phyloP scores from a whole-genome alignment of 257 asterid genomes.

The Nicotiana knightiana region DNA sequence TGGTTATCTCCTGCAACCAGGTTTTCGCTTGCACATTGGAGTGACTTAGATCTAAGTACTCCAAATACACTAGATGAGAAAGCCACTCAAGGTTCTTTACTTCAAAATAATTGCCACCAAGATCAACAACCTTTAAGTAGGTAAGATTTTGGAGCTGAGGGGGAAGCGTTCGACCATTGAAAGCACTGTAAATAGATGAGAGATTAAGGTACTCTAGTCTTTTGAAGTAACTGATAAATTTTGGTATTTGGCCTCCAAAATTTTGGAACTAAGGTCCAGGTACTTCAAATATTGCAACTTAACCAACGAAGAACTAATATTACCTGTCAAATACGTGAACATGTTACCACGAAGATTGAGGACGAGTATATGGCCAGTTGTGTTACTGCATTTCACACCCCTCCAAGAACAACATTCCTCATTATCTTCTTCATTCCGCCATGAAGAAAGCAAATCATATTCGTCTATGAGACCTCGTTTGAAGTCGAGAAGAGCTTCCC shows the following conservation, averaged over 20 bases:
- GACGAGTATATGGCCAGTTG: background rate
- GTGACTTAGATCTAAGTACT: background rate
- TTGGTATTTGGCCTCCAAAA: background rate
- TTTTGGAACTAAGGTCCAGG: background rate
- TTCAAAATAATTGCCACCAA: background rate
- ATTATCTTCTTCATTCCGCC: background rate
- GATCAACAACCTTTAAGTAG: background rate
- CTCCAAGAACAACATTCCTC: background rate
- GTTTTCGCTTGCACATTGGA: background rate
- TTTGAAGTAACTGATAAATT: no score
- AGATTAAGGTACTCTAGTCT: background rate
- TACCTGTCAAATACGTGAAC: background rate
- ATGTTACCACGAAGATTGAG: background rate
- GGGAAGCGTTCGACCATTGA: background rate
- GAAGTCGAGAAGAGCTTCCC: background rate
- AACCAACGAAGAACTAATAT: background rate
- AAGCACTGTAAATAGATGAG: background rate
- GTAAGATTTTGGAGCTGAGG: background rate
- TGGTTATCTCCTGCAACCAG: background rate
- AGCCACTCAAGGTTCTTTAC: background rate
- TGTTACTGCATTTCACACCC: background rate
- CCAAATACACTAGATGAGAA: background rate
- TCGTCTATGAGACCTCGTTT: background rate
- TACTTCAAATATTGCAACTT: constrained; percentile 1
- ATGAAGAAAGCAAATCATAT: background rate